Base-by-base conservation (phyloP, 495 filamentous ascomycete genomes). In the Pyrenula aspistea region DNA sequence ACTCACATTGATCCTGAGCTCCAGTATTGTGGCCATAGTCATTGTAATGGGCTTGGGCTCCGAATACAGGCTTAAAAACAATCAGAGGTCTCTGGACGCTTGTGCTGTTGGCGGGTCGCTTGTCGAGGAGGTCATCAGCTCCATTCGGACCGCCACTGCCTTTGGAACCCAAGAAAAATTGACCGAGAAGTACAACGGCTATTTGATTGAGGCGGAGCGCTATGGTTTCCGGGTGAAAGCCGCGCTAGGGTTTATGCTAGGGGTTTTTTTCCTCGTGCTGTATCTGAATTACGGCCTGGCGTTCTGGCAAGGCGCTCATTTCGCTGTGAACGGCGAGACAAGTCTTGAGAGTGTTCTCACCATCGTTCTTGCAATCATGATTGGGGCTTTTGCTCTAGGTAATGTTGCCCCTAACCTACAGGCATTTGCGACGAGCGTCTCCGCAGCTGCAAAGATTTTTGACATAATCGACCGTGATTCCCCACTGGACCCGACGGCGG, bases 61-160 rank as follows among this genome's bases (percentile, higher is more conserved):
- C 15, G 71, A 59, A 0, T 89, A 88, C 63, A 88, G 96, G 58
- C 70, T 91, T 64, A 89, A 84, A 63, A 93, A 77, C 64, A 89
- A 84, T 66, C 90, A 87, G 66, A 67, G 83, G 49, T 84, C 88
- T 25, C 74, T 96, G 53, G 75, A 85, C 50, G 80, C 87, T 2
- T 92, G 92, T 62, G 91, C 87, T 51, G 73, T 83, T 15, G 91
- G 91, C 63, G 92, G 92, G 51, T 91, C 86, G 0, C 79, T 98
- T 20, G 92, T 89, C 0, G 93, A 97, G 67, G 93, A 98, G 70
- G 91, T 96, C 56, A 83, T 98, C 65, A 92, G 87, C 63, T 95
- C 91, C 8, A 86, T 96, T 61, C 81, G 93, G 36, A 96, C 94
- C 66, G 87, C 91, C n/a, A 84, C 85, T 2, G 93, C 93, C 10